Evolutionary conservation across 2,329 filamentous ascomycete genomes (phyloP), one percentile per base, ranked within the genome.

Genomic region (Fusarium albosuccineum): DNA sequence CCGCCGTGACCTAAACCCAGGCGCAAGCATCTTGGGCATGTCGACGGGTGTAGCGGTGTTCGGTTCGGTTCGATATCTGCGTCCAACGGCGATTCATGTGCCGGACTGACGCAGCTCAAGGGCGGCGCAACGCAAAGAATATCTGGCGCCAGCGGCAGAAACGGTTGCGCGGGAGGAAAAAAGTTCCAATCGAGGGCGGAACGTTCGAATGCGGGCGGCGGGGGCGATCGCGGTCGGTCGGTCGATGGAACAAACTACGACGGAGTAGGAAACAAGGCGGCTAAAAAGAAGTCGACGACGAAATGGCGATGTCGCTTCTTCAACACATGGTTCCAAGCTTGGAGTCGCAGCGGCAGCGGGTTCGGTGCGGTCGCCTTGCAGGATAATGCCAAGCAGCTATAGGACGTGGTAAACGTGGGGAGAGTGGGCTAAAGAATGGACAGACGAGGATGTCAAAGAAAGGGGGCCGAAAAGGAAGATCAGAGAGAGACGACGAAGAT

Each of bases 1-100:
- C 55, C 82, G 79, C 60, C 81, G 78, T 57, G 80, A 79, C 40
- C 80, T 79, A 59, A 83, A 82, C 33, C 76, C 75, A 34, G 80
- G 76, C 64, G 80, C 77, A 61, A 79, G 74, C 75, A 82, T 67
- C 62, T 73, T 76, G 60, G 62, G 59, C 74, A 75, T 74, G 16
- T 59, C 57, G 58, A 44, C 27, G 45, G 13, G 13, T 6, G 44
- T 48, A 57, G 49, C 61, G 11, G 16, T 10, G 33, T 52, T 55
- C 52, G 46, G 17, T 37, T 51, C 52, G 40, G 34, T 55, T 36
- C 3, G 41, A 17, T 13, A 46, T 17, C 9, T 10, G 33, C 34
- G 41, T 46, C 45, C 36, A 57, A 27, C 34, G 17, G 30, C 36
- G 58, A 40, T 44, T 27, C 9, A 10, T 26, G 17, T 8, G 33